Evolutionary conservation across 2,329 filamentous ascomycete genomes (phyloP).

Genomic region (Colletotrichum viniferum): DNA sequence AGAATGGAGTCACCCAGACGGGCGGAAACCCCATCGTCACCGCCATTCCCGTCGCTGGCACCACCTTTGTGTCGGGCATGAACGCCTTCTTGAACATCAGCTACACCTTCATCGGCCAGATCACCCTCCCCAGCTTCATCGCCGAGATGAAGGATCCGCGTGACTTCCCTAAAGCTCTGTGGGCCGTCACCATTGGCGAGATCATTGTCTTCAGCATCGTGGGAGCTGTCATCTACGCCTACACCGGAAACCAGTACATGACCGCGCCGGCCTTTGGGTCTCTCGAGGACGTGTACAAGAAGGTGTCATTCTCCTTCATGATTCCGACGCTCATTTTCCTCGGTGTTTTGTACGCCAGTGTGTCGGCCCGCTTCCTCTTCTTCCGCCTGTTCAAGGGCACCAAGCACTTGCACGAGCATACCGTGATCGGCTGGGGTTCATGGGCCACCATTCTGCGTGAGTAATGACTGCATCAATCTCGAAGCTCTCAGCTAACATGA

Average conservation of each 20-base stretch:
- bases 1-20: conserved; percentile 29
- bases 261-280: conserved; percentile 88
- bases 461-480: conserved; percentile 26
- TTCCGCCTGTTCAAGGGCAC: conserved; percentile 85
- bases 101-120: conserved; percentile 96
- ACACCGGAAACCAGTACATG: conserved; percentile 88
- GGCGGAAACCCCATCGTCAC: conserved; percentile 71
- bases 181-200: conserved; percentile 87
- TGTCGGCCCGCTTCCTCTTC: conserved; percentile 89
- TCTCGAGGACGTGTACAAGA: conserved; percentile 79
- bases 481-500: not conserved
- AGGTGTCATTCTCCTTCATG: conserved; percentile 93
- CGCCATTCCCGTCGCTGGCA: conserved; percentile 68
- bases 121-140: conserved; percentile 92
- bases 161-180: conserved; percentile 92
- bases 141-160: conserved; percentile 82
- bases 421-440: conserved; percentile 76
- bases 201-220: conserved; percentile 85
- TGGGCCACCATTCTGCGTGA: conserved; percentile 76
- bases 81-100: conserved; percentile 93
- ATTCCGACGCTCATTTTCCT: conserved; percentile 93
- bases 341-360: conserved; percentile 87
- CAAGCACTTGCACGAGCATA: conserved; percentile 78
- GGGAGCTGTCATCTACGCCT: conserved; percentile 82
- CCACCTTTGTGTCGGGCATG: conserved; percentile 82